Conservation (phyloP, 495 filamentous ascomycete species). For the Hyphodiscus hymeniophilus region DNA sequence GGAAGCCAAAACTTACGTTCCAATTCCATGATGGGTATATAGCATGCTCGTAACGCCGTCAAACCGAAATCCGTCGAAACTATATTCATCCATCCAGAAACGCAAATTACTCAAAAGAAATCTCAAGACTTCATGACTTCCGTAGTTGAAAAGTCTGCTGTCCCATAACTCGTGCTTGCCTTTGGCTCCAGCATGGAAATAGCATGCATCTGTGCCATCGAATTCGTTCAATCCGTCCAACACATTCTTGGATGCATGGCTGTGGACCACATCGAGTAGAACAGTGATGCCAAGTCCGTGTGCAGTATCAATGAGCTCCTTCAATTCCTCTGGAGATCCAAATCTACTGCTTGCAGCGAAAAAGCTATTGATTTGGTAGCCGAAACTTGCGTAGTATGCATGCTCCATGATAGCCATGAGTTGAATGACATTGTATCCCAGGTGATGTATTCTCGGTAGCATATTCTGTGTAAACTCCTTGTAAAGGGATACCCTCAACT, state of each 20-base stretch:
- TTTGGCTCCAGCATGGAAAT: constrained; percentile 82
- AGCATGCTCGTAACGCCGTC: constrained; percentile 99
- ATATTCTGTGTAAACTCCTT: constrained; percentile 93
- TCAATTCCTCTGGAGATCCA: constrained; percentile 87
- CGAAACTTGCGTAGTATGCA: constrained; percentile 98
- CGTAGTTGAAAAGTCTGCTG: constrained; percentile 94
- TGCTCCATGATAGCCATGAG: constrained; percentile 99
- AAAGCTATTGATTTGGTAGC: constrained; percentile 97
- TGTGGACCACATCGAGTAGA: constrained; percentile 92
- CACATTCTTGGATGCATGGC: constrained; percentile 95
- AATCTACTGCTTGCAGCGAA: constrained; percentile 97
- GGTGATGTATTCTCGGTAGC: constrained; percentile 79
- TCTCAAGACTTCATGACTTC: constrained; percentile 83
- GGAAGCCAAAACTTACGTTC: constrained; percentile 61
- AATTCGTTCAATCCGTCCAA: constrained; percentile 91
- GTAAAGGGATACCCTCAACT: constrained; percentile 81
- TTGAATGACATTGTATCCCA: constrained; percentile 97
- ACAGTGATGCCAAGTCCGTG: constrained; percentile 89
- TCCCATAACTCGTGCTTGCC: constrained; percentile 93
- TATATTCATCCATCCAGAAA: constrained; percentile 99
- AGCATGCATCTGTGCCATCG: constrained; percentile 87
- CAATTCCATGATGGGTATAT: constrained; percentile 92
- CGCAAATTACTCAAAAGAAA: constrained; percentile 92
- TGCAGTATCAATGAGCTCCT: constrained; percentile 92
- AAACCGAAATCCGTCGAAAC: constrained; percentile 95